These are phyloP conservation scores for Eimeria necatrix DNA, from an alignment of 169 alveolate genomes.

Conservation along the genomic window DNA sequence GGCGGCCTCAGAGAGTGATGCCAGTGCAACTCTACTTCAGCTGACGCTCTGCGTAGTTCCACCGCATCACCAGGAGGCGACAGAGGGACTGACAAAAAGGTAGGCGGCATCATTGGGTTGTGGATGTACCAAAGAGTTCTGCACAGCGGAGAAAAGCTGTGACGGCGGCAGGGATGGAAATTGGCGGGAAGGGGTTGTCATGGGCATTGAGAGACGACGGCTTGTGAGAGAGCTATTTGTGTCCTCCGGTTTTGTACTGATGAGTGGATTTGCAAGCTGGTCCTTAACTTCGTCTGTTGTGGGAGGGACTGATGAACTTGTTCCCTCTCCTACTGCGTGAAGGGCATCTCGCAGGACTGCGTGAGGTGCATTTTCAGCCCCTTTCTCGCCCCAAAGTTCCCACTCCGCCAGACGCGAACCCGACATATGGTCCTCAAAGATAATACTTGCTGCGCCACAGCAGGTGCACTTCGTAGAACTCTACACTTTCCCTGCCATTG, in stretches of 20 bases:
- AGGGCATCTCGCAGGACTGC: not conserved
- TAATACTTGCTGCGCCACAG: slow-evolving; percentile 11
- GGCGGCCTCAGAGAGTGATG: too few relatives aligned
- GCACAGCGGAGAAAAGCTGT: too few relatives aligned
- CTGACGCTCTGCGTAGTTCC: too few relatives aligned
- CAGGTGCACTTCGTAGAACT: not conserved
- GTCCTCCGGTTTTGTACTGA: not conserved
- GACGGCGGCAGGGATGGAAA: not conserved
- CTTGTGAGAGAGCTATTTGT: not conserved
- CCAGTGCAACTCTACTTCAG: too few relatives aligned
- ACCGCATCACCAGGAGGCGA: too few relatives aligned
- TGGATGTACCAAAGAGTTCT: too few relatives aligned
- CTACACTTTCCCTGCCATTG: not conserved
- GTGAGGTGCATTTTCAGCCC: not conserved
- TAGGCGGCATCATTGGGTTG: too few relatives aligned
- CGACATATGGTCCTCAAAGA: not conserved
- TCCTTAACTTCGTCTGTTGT: not conserved
- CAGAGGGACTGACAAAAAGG: too few relatives aligned
- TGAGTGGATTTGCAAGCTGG: not conserved
- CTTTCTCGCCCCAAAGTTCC: slow-evolving; percentile 33
- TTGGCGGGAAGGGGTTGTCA: not conserved
- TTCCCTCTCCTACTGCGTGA: not conserved
- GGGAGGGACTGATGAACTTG: not conserved
- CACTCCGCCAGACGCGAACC: slow-evolving; percentile 13
- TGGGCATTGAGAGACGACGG: not conserved